These are phyloP conservation scores for Monilinia aucupariae DNA, from an alignment of 2,329 filamentous ascomycete species.

Conservation along the genomic window DNA sequence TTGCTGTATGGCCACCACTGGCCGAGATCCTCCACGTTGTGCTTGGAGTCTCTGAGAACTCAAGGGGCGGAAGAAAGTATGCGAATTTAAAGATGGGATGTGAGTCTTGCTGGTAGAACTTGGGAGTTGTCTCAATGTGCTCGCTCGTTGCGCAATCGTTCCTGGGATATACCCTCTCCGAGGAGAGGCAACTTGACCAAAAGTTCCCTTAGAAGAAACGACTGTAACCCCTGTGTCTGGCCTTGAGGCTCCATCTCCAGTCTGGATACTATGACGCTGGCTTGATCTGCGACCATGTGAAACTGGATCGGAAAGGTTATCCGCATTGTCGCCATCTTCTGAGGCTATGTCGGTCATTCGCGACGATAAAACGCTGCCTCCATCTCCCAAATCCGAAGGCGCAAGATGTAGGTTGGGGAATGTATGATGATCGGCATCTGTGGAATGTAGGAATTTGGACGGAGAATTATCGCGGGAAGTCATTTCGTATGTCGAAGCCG, in stretches of 20 bases:
- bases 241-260: slow-evolving; percentile 43
- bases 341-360: slow-evolving; percentile 51
- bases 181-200: slow-evolving; percentile 52
- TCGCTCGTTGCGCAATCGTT: slow-evolving; percentile 21
- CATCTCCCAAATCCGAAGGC: slow-evolving; percentile 36
- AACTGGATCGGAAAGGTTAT: slow-evolving; percentile 35
- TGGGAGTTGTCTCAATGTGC: slow-evolving; percentile 49
- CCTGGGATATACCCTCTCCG: slow-evolving; percentile 40
- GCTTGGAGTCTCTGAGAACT: slow-evolving; percentile 92
- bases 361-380: slow-evolving; percentile 48
- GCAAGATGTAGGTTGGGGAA: slow-evolving; percentile 24
- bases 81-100: slow-evolving; percentile 80
- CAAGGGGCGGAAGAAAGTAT: slow-evolving; percentile 94
- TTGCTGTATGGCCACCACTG: slow-evolving; percentile 36
- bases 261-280: slow-evolving; percentile 27
- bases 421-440: slow-evolving; percentile 21
- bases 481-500: slow-evolving; percentile 20
- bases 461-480: slow-evolving; percentile 26
- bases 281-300: slow-evolving; percentile 37
- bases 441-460: slow-evolving; percentile 17
- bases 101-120: slow-evolving; percentile 77
- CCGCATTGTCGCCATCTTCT: slow-evolving; percentile 41
- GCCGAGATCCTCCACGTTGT: slow-evolving; percentile 61
- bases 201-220: slow-evolving; percentile 44
- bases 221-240: slow-evolving; percentile 44